Evolutionary conservation across 345 rosid species (phyloP).

Genomic region (Citrus australasica): DNA sequence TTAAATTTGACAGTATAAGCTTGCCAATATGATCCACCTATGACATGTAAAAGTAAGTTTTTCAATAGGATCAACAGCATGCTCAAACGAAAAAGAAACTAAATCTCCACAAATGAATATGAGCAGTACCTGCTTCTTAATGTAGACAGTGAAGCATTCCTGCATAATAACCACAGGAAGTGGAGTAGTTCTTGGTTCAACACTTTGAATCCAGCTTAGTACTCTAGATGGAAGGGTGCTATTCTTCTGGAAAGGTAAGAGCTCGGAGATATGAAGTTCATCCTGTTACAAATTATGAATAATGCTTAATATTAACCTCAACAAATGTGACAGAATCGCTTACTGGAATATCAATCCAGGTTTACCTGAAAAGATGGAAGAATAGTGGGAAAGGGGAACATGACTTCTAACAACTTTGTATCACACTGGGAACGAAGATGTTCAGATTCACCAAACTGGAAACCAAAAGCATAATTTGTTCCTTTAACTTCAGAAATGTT

Average conservation of each 20-base stretch:
- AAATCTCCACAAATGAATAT: conserved; percentile 10
- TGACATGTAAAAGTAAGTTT: conserved; percentile 17
- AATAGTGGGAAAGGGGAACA: conserved; percentile 89
- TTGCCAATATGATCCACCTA: conserved; percentile 83
- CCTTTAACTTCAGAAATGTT: conserved; percentile 36
- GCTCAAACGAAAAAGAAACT: neutral
- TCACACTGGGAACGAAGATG: conserved; percentile 58
- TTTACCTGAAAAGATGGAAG: conserved; percentile 87
- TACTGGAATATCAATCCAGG: conserved; percentile 11
- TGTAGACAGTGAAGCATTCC: conserved; percentile 71
- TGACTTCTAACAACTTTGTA: conserved; percentile 50
- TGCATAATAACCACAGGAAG: conserved; percentile 84
- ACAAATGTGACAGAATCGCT: conserved; percentile 14
- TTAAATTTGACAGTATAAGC: conserved; percentile 72
- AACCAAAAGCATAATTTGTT: conserved; percentile 74
- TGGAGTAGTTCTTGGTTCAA: conserved; percentile 57
- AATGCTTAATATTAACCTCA: conserved; percentile 9
- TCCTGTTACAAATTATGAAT: conserved; percentile 48
- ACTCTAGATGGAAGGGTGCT: conserved; percentile 82
- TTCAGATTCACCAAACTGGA: conserved; percentile 62
- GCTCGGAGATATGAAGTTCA: conserved; percentile 52
- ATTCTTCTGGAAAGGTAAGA: conserved; percentile 83
- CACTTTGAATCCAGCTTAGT: conserved; percentile 64
- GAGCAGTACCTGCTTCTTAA: conserved; percentile 69
- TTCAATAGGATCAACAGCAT: conserved; percentile 12